These are phyloP conservation scores for Candida suzukii DNA, from an alignment of 805 yeast genomes.

Conservation along the genomic window DNA sequence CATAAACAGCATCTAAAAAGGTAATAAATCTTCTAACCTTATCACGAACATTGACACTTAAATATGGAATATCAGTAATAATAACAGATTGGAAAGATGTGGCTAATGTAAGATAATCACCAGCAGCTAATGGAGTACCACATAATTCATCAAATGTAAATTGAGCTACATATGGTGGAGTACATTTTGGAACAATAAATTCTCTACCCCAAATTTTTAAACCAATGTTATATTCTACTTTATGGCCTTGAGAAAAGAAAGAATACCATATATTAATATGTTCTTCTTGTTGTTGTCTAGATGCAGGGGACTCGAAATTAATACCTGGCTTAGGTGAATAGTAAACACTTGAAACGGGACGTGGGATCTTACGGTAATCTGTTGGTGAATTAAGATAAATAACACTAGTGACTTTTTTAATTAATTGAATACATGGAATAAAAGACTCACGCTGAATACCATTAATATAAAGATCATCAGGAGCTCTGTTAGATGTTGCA, in stretches of 20 bases:
- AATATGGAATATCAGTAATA: constrained; percentile 87
- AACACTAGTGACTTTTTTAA: constrained; percentile 69
- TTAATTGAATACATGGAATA: constrained; percentile 81
- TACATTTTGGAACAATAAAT: constrained; percentile 64
- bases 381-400: constrained; percentile 83
- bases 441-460: constrained; percentile 92
- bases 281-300: constrained; percentile 40
- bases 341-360: constrained; percentile 76
- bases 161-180: constrained; percentile 80
- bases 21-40: constrained; percentile 88
- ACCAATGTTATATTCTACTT: constrained; percentile 27
- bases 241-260: constrained; percentile 63
- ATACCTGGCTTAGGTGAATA: constrained; percentile 65
- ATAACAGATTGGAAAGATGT: constrained; percentile 67
- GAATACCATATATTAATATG: constrained; percentile 77
- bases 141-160: constrained; percentile 83
- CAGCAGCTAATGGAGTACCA: constrained; percentile 84
- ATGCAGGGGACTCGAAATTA: constrained; percentile 42
- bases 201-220: constrained; percentile 84
- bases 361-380: constrained; percentile 84
- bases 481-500: constrained; percentile 93
- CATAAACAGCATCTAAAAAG: constrained; percentile 92
- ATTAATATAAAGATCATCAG: constrained; percentile 86
- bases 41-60: constrained; percentile 74
- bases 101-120: constrained; percentile 86